These are phyloP conservation scores for Pyrenophora tritici-repentis DNA, from an alignment of 2,329 filamentous ascomycete species.

Conservation along the genomic window DNA sequence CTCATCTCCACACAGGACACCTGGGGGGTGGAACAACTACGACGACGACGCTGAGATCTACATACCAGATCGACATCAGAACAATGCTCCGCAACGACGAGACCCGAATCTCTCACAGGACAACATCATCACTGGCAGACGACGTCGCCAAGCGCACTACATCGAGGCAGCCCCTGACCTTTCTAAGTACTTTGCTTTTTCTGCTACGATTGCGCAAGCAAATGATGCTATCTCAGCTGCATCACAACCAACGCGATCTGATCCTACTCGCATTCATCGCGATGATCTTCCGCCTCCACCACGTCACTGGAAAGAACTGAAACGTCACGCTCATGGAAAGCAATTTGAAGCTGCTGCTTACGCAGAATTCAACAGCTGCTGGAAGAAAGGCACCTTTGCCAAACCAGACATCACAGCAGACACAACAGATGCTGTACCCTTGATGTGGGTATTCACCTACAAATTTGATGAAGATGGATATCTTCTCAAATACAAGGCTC, in stretches of 20 bases:
- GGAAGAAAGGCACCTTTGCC: constrained; percentile 1
- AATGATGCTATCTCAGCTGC: neutral
- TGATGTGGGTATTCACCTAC: no score
- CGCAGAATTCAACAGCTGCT: constrained; percentile 1
- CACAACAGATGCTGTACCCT: no score
- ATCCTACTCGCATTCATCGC: constrained; percentile 3
- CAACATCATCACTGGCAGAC: constrained; percentile 2
- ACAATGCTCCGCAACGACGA: neutral
- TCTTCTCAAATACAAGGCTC: no score
- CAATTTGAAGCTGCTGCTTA: constrained; percentile 1
- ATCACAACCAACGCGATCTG: neutral
- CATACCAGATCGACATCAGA: neutral
- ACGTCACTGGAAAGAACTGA: constrained; percentile 3
- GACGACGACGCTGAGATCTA: neutral
- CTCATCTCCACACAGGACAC: neutral
- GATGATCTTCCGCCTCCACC: constrained; percentile 3
- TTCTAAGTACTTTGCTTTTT: constrained; percentile 7
- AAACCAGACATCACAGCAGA: neutral
- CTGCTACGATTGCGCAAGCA: neutral
- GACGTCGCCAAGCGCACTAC: no score
- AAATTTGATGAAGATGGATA: no score
- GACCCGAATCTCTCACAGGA: constrained; percentile 2
- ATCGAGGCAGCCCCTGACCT: neutral
- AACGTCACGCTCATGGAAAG: neutral
- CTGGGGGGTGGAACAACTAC: neutral